A percentile compares a stretch with the other conserved stretches of the same genome.
These are phyloP conservation scores for Acanthamoeba sp. DNA, from an alignment of 208 protist species.

Conservation along the genomic window DNA sequence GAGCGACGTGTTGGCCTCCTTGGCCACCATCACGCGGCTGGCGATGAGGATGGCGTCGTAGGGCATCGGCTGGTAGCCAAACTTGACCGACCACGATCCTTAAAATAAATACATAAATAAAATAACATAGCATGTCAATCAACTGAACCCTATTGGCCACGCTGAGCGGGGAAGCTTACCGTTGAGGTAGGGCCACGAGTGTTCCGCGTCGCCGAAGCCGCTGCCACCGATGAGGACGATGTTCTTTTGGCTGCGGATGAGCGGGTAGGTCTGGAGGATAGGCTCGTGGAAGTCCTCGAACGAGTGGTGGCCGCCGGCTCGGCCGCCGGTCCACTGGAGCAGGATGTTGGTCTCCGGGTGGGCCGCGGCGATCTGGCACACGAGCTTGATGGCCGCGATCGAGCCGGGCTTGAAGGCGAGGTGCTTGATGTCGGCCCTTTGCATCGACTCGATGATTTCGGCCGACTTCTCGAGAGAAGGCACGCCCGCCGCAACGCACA, in stretches of 20 bases:
- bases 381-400: conserved; percentile 82
- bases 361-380: conserved; percentile 85
- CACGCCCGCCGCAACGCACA: conserved; percentile 89
- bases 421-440: conserved; percentile 83
- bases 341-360: conserved; percentile 86
- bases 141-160: too few relatives aligned
- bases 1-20: conserved; percentile 85
- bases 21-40: conserved; percentile 89
- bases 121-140: too few relatives aligned
- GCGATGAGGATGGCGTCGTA: conserved; percentile 89
- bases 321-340: conserved; percentile 91
- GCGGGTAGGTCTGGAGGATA: conserved; percentile 88
- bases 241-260: conserved; percentile 86
- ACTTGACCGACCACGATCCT: conserved; percentile 86
- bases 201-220: conserved; percentile 88
- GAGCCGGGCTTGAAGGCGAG: conserved; percentile 90
- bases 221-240: conserved; percentile 89
- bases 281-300: conserved; percentile 91
- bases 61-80: conserved; percentile 88
- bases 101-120: background rate
- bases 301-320: conserved; percentile 90
- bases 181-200: conserved; percentile 77
- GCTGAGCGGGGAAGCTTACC: too few relatives aligned
- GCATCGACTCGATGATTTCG: conserved; percentile 85
- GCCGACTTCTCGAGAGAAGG: conserved; percentile 85